Conservation (phyloP, 345 rosid genomes). For the Moricandia moricandioides region DNA sequence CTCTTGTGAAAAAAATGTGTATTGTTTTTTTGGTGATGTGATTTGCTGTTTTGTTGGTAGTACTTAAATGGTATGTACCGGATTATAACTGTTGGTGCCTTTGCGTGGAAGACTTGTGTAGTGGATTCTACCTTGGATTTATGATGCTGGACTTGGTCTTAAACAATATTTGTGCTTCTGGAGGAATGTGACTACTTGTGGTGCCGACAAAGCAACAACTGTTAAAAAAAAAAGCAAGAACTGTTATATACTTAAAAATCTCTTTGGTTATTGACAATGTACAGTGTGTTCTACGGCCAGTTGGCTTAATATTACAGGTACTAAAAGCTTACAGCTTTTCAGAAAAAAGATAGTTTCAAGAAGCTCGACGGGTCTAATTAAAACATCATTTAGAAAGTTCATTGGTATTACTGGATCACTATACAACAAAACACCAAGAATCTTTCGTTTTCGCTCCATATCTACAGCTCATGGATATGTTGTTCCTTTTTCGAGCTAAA, state of each 20-base stretch:
- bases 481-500: not conserved
- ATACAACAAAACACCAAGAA: not conserved
- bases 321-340: not conserved
- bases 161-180: not conserved
- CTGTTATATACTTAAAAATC: not conserved
- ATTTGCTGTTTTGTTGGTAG: constrained; percentile 29
- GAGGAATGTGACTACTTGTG: not conserved
- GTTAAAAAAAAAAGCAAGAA: too few species aligned
- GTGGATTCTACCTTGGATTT: constrained; percentile 14
- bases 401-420: not conserved
- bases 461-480: not conserved
- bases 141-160: constrained; percentile 2
- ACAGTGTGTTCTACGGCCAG: not conserved
- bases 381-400: constrained; percentile 4
- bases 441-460: not conserved
- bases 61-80: constrained; percentile 20
- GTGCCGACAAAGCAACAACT: constrained; percentile 20
- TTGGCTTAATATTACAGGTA: not conserved
- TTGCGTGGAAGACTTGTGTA: constrained; percentile 12
- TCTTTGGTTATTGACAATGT: constrained; percentile 2
- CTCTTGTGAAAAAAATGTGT: not conserved
- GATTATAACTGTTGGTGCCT: constrained; percentile 14
- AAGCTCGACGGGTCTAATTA: not conserved
- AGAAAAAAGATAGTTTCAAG: not conserved
- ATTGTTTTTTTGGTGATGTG: constrained; percentile 20